Evolutionary conservation across 23 red algal genomes (phyloP).

Genomic region (Gracilaria domingensis): DNA sequence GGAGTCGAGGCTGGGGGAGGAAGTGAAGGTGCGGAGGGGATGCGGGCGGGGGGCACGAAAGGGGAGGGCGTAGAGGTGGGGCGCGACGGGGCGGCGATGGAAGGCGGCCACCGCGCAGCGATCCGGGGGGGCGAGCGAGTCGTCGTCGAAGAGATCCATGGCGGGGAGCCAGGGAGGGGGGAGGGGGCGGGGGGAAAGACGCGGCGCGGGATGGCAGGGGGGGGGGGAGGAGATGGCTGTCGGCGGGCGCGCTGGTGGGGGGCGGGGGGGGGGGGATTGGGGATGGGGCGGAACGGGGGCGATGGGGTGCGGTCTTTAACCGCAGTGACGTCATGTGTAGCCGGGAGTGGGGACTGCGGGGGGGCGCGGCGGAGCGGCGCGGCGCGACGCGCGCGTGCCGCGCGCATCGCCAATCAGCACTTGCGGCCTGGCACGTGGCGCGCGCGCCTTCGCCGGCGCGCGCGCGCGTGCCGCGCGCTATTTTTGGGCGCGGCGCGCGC

Average conservation of each 20-base stretch:
- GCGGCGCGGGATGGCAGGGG: not conserved
- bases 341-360: no score
- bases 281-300: not conserved
- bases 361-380: not conserved
- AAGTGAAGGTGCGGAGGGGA: constrained; percentile 5
- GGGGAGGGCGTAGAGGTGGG: not conserved
- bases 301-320: not conserved
- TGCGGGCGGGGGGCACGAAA: not conserved
- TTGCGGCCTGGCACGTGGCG: not conserved
- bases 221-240: not conserved
- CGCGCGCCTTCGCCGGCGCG: no score
- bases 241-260: not conserved
- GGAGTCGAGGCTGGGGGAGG: constrained; percentile 10
- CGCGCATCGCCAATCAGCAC: not conserved
- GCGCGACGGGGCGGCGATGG: not conserved
- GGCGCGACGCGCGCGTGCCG: not conserved
- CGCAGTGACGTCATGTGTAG: not conserved
- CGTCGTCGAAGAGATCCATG: constrained; percentile 23
- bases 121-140: not conserved
- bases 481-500: not conserved
- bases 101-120: constrained; percentile 1
- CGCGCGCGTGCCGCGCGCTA: not conserved
- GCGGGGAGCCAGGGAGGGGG: not conserved
- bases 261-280: not conserved
- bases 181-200: not conserved